A percentile compares a stretch with the other conserved stretches of the same genome.
These are phyloP conservation scores for Fusarium paranaense DNA, from an alignment of 2,329 filamentous ascomycete species.

Conservation along the genomic window DNA sequence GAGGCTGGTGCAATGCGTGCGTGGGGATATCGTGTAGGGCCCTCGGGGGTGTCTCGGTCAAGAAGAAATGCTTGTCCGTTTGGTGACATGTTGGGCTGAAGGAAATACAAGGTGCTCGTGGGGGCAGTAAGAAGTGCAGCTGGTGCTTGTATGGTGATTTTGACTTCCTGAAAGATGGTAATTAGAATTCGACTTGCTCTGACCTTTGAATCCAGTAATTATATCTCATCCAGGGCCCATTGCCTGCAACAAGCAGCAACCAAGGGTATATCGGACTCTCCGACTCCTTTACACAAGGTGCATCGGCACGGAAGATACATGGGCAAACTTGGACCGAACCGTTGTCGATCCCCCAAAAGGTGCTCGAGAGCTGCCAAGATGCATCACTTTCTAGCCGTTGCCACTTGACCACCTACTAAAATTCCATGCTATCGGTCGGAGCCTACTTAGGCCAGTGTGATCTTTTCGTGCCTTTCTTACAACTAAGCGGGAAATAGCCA, in stretches of 20 bases:
- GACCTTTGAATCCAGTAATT: background rate
- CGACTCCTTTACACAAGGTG: background rate
- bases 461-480: too few relatives aligned
- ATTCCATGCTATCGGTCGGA: background rate
- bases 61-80: background rate
- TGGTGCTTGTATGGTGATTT: background rate
- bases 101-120: background rate
- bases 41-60: background rate
- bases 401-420: background rate
- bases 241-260: background rate
- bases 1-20: background rate
- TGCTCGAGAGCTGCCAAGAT: background rate
- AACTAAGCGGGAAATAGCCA: background rate
- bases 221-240: background rate
- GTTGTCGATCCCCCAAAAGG: background rate
- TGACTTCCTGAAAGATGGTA: background rate
- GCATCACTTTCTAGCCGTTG: background rate
- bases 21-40: background rate
- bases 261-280: background rate
- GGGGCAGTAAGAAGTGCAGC: background rate
- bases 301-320: background rate
- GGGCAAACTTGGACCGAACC: background rate
- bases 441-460: background rate
- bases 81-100: background rate
- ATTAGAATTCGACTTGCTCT: background rate